phyloP scores from a whole-genome alignment of 176 grass and related monocot genomes.

The Oropetium thomaeum region DNA sequence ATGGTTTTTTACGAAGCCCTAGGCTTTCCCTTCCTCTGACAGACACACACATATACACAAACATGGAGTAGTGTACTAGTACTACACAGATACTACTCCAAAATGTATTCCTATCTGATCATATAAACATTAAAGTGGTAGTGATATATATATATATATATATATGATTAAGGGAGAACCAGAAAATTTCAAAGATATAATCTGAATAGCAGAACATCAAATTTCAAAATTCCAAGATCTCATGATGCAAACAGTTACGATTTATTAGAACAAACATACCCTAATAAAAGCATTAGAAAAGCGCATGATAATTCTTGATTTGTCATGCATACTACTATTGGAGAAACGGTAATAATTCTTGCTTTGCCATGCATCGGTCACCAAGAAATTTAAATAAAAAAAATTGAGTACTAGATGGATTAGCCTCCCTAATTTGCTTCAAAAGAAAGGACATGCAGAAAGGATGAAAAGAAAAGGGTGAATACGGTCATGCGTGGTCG shows the following conservation, averaged over 20 bases:
- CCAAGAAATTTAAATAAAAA: not conserved
- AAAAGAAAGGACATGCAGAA: slow-evolving; percentile 26
- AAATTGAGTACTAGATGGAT: not conserved
- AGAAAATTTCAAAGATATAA: not conserved
- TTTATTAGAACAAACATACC: not conserved
- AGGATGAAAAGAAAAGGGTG: slow-evolving; percentile 21
- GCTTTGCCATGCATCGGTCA: not conserved
- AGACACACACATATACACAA: not conserved
- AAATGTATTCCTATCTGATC: not conserved
- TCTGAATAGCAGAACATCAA: too few species aligned
- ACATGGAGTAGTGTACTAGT: not conserved
- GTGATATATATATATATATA: too few species aligned
- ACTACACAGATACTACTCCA: not conserved
- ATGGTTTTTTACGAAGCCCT: slow-evolving; percentile 23
- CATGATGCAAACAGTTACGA: not conserved
- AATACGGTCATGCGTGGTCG: slow-evolving; percentile 12
- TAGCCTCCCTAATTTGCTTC: not conserved
- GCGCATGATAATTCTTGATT: too few species aligned
- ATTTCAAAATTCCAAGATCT: not conserved
- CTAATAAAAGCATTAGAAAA: not conserved
- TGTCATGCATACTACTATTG: too few species aligned
- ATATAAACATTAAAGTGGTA: not conserved
- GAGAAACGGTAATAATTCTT: too few species aligned
- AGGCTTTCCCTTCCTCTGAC: slow-evolving; percentile 18
- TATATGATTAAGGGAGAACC: too few species aligned